Percentiles rank a stretch among this genome's conserved stretches.
Evolutionary conservation across 1,139 yeast genomes (phyloP).

Genomic region (Hemisphaericaspora xylofermentans): DNA sequence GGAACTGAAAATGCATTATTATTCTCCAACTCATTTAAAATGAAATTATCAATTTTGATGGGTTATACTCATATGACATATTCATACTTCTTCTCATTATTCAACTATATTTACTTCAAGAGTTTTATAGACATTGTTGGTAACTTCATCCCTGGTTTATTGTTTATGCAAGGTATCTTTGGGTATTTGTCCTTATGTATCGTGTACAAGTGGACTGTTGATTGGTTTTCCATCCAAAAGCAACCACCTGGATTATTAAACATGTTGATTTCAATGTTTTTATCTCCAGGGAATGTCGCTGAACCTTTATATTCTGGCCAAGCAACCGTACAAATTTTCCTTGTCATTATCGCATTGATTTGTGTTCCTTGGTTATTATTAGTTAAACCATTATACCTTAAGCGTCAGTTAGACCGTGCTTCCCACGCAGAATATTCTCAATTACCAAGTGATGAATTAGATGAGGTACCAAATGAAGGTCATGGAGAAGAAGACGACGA

Average conservation of each 20-base stretch:
- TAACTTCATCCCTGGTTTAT: conserved; percentile 74
- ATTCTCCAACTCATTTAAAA: conserved; percentile 76
- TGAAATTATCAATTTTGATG: conserved; percentile 78
- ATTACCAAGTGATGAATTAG: conserved; percentile 22
- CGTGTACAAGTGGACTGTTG: conserved; percentile 75
- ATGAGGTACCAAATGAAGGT: conserved; percentile 16
- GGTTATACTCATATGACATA: conserved; percentile 79
- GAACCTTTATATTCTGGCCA: conserved; percentile 69
- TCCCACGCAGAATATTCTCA: conserved; percentile 30
- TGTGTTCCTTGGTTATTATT: conserved; percentile 79
- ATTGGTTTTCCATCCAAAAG: conserved; percentile 66
- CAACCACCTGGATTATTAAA: conserved; percentile 81
- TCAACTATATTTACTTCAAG: conserved; percentile 57
- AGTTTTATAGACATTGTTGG: conserved; percentile 70
- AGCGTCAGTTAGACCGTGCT: conserved; percentile 42
- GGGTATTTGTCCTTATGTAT: conserved; percentile 74
- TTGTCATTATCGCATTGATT: conserved; percentile 59
- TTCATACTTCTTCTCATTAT: conserved; percentile 66
- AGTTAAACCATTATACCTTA: conserved; percentile 60
- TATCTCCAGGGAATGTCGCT: conserved; percentile 71
- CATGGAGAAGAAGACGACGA: conserved; percentile 40
- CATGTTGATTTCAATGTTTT: conserved; percentile 80
- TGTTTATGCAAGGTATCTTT: conserved; percentile 81
- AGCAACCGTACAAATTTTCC: conserved; percentile 56
- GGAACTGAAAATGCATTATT: conserved; percentile 75